Base-by-base conservation (phyloP, 768 basidiomycete genomes). In the Pleurotus citrinopileatus region DNA sequence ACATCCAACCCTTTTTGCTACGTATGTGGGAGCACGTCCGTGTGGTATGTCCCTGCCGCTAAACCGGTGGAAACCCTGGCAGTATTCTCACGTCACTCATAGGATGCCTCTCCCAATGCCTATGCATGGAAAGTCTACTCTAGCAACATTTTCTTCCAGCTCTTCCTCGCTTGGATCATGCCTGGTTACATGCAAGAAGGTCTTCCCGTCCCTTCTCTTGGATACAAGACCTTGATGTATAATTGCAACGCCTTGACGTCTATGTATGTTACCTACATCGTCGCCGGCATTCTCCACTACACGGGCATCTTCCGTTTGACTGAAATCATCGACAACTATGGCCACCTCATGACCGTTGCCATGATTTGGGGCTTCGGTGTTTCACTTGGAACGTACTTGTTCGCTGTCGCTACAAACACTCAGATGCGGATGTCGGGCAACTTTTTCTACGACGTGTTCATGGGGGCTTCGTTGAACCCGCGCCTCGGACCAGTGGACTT, bases 391-490 rank as follows among this genome's bases (percentile, higher is more conserved):
- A 86, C 89, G 61, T 96, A 98, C 68, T 79, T 93, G 56, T 72
- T 84, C 53, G 86, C 90, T 0, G 79, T 95, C 58, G 74, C 78
- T 10, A 87, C 87, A 32, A 89, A 91, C 2, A 86, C 86, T 61
- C 82, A 87, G 57, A 86, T 96, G 46, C 82, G 97, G 58, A 96
- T 97, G 90, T 93, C 89, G n/a, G 94, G 92, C 42, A 95, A 83
- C 73, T 83, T 90, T 70, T 79, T 95, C 62, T 99, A 98, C 66
- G 94, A 97, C 61, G 86, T 93, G 56, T 97, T 95, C 73, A 97
- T 98, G 95, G 96, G 96, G 42, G 94, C 94, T 36, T 81, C 81
- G 50, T 77, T 99, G 58, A 99, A 98, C 73, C 97, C 97, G 5
- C 85, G 96, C 55, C 79, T 99, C 57, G 94, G 94, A 5, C 76